Evolutionary conservation across 768 basidiomycete species (phyloP).

Genomic region (Rhodotorula toruloides): DNA sequence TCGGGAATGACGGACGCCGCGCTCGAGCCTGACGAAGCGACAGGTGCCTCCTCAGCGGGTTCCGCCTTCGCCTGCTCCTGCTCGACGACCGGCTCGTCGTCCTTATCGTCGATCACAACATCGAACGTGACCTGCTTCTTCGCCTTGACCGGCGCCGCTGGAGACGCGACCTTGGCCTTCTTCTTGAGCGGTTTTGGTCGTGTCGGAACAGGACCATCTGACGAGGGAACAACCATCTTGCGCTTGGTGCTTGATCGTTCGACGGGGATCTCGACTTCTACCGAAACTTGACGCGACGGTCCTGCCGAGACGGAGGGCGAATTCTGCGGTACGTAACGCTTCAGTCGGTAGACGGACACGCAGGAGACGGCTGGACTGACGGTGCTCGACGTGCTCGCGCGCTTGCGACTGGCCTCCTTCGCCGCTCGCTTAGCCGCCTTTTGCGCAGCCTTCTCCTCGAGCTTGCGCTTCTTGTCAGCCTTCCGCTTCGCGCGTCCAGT

Average conservation of each 20-base stretch:
- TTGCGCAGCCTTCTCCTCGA: neutral
- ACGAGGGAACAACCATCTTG: conserved; percentile 12
- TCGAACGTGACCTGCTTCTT: conserved; percentile 22
- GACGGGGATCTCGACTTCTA: neutral
- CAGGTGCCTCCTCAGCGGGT: neutral
- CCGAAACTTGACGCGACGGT: neutral
- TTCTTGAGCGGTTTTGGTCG: neutral
- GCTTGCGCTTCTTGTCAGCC: neutral
- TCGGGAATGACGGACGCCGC: conserved; percentile 20
- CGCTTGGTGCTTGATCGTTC: neutral
- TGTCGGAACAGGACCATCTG: neutral
- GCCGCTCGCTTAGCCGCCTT: neutral
- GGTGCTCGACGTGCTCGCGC: neutral
- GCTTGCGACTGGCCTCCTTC: neutral
- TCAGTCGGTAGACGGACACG: too few species aligned
- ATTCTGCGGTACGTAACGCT: neutral
- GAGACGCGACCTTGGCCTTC: neutral
- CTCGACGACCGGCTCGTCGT: neutral
- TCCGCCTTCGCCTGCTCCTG: neutral
- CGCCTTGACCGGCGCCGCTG: neutral
- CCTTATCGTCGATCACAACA: neutral
- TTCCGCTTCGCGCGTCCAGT: neutral
- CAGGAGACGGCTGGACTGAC: neutral
- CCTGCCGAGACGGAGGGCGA: neutral
- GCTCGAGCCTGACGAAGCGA: conserved; percentile 7